Base-by-base conservation (phyloP, 495 filamentous ascomycete genomes). In the Sabuloglossum arenarium region DNA sequence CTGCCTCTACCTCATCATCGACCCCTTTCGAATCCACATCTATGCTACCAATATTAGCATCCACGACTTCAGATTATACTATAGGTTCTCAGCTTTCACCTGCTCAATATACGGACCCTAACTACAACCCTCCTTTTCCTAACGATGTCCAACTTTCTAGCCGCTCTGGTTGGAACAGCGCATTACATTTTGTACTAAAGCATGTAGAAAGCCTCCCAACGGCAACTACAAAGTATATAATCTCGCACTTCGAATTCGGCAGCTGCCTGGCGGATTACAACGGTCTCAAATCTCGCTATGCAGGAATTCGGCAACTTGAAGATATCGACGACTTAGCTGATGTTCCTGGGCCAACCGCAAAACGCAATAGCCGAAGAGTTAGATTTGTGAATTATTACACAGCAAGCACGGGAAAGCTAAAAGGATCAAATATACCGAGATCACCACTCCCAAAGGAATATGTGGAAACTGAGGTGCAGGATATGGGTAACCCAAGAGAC, bases 331-430 rank as follows among this genome's bases (percentile, higher is more conserved):
- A 75, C 61, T 21, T 51, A 51, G 27, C 47, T 29, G 16, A 62
- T 63, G 0, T 59, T 43, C 55, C 25, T 60, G 6, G 29, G 61
- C 55, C 43, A 28, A 19, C 47, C 14, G 49, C n/a, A 31, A 6
- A 29, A 45, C 19, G 28, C 24, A 56, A 50, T 57, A 60, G 30
- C 43, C 55, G 63, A 53, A 71, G 77, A 54, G 74, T 90, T 11
- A 74, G 87, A 1, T 94, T 95, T 62, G 71, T 86, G 42, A 94
- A 96, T 62, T 96, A 94, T 65, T 95, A 91, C 62, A 94, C 90
- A 9, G 74, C 84, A 27, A 88, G 85, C 55, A 84, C 82, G 4
- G 88, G 87, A 1, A 69, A 70, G 56, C 72, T 72, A 58, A 47
- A 59, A 16, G 65, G 68, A 45, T 61, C 65, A 25, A 60, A 66